These are phyloP conservation scores for Mycena maculata DNA, from an alignment of 768 basidiomycete genomes.

Conservation along the genomic window DNA sequence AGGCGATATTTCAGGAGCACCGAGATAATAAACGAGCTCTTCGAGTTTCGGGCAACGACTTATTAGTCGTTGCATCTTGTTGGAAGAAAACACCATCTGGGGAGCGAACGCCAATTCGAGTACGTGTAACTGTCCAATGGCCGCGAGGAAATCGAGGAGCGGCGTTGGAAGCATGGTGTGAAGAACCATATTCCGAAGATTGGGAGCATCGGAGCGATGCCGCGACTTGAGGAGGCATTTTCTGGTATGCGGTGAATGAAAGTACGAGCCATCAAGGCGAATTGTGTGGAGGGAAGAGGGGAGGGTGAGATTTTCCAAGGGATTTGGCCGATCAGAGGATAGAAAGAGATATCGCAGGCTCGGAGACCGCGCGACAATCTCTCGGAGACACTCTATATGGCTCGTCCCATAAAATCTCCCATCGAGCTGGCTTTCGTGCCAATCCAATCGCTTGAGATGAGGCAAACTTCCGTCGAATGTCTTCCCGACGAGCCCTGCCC, in stretches of 20 bases:
- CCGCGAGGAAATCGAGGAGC: neutral
- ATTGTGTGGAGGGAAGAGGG: slow-evolving; percentile 15
- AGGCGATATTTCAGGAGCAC: slow-evolving; percentile 11
- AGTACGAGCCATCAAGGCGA: slow-evolving; percentile 24
- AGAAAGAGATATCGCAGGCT: slow-evolving; percentile 28
- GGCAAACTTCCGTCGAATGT: neutral
- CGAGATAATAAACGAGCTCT: slow-evolving; percentile 19
- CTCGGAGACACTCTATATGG: slow-evolving; percentile 14
- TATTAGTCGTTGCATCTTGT: slow-evolving; percentile 2
- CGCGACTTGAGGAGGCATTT: neutral
- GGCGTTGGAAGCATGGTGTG: slow-evolving; percentile 8
- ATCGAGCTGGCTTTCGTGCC: slow-evolving; percentile 32
- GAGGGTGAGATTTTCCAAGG: slow-evolving; percentile 16
- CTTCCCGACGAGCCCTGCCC: slow-evolving; percentile 14
- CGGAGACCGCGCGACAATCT: slow-evolving; percentile 17
- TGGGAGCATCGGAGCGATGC: neutral
- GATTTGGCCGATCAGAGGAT: slow-evolving; percentile 14
- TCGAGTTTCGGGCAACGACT: slow-evolving; percentile 1
- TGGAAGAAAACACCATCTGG: slow-evolving; percentile 11
- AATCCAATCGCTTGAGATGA: slow-evolving; percentile 25
- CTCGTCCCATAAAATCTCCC: slow-evolving; percentile 17
- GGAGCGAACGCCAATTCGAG: slow-evolving; percentile 20
- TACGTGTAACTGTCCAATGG: slow-evolving; percentile 1
- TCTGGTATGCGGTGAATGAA: slow-evolving; percentile 2
- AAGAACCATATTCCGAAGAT: slow-evolving; percentile 14